Conservation (phyloP, 345 rosid genomes). For the Syzygium aqueum region DNA sequence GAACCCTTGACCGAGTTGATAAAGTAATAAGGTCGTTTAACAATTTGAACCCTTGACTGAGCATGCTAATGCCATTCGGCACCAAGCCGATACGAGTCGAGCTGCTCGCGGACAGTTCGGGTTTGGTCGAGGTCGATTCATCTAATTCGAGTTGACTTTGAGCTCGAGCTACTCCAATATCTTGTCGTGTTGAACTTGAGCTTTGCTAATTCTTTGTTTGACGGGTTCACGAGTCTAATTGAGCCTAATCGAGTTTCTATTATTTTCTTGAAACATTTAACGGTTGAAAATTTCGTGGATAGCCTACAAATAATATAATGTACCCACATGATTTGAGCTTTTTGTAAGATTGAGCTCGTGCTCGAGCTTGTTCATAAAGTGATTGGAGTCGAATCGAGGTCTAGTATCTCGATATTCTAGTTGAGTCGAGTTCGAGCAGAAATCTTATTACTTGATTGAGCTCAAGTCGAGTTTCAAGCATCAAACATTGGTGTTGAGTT, state of each 20-base stretch:
- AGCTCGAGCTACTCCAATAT: neutral
- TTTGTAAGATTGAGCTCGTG: neutral
- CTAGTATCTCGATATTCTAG: neutral
- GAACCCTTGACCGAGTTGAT: neutral
- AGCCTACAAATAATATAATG: neutral
- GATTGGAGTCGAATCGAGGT: neutral
- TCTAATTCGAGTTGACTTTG: neutral
- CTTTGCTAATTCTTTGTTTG: neutral
- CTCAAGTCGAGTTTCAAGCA: neutral
- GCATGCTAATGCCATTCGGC: neutral
- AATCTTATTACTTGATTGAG: neutral
- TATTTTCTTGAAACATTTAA: neutral
- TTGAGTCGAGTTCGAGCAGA: neutral
- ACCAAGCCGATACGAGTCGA: neutral
- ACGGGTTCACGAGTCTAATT: neutral
- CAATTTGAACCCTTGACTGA: neutral
- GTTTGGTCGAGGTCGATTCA: neutral
- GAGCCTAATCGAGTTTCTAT: rapidly evolving
- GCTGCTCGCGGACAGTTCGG: neutral
- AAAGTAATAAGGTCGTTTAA: neutral
- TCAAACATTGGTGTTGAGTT: neutral
- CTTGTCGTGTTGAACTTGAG: neutral
- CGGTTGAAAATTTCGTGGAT: rapidly evolving
- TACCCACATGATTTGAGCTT: neutral
- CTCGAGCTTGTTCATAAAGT: neutral